Percentiles rank a stretch among this genome's conserved stretches.
Evolutionary conservation across 2,329 filamentous ascomycete species (phyloP).

Genomic region (Monilinia aucupariae): DNA sequence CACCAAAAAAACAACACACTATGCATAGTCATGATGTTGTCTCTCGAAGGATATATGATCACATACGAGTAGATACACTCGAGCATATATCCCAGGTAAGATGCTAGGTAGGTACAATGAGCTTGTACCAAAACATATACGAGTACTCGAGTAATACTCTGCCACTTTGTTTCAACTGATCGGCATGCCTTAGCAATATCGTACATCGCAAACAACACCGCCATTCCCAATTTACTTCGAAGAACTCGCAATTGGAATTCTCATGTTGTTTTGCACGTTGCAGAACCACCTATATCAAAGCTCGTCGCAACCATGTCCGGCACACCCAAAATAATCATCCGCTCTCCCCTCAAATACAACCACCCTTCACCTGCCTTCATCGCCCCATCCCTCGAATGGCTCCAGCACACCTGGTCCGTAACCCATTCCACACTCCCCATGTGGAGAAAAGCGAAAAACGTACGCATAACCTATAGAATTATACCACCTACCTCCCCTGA

Average conservation of each 20-base stretch:
- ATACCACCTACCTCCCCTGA: slow-evolving; percentile 37
- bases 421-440: slow-evolving; percentile 72
- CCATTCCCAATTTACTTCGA: background rate
- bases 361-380: slow-evolving; percentile 16
- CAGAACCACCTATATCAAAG: background rate
- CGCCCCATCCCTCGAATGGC: slow-evolving; percentile 44
- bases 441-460: slow-evolving; percentile 77
- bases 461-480: slow-evolving; percentile 68
- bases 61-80: too few species aligned
- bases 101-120: background rate
- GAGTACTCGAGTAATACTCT: too few species aligned
- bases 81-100: background rate
- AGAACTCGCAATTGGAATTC: background rate
- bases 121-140: background rate
- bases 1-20: rapidly evolving
- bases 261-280: background rate
- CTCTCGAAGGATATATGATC: background rate
- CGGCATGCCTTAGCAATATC: slow-evolving; percentile 1
- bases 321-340: slow-evolving; percentile 14
- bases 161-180: slow-evolving; percentile 15
- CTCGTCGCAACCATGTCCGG: background rate
- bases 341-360: slow-evolving; percentile 20
- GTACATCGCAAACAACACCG: background rate
- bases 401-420: slow-evolving; percentile 64
- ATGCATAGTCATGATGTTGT: background rate